phyloP scores from a whole-genome alignment of 306 rosid genomes.

The Dryas octopetala region DNA sequence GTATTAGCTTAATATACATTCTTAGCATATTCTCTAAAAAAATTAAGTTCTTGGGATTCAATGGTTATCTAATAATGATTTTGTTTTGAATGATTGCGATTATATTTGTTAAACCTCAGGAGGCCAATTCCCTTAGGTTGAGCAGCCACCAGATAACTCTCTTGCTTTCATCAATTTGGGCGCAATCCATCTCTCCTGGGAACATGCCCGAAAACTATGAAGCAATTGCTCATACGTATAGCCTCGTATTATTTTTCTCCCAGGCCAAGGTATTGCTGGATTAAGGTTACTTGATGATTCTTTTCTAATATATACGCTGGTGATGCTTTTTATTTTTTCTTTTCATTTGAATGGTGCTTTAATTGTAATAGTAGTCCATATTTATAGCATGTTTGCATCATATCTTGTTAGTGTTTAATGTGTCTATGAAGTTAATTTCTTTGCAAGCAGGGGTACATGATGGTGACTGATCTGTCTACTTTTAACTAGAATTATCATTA shows the following conservation, averaged over 20 bases:
- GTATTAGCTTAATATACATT: background rate
- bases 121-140: slow-evolving; percentile 53
- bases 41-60: background rate
- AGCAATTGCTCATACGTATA: slow-evolving; percentile 83
- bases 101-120: slow-evolving; percentile 44
- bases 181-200: slow-evolving; percentile 66
- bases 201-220: slow-evolving; percentile 87
- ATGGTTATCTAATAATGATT: background rate
- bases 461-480: background rate
- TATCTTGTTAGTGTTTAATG: background rate
- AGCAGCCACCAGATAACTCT: slow-evolving; percentile 73
- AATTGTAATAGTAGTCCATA: background rate
- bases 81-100: background rate
- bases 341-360: background rate
- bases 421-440: background rate
- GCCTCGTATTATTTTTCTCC: slow-evolving; percentile 77
- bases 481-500: background rate
- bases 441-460: background rate
- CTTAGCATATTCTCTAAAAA: background rate
- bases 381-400: background rate
- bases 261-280: slow-evolving; percentile 63
- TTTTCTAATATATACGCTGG: slow-evolving; percentile 27
- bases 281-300: slow-evolving; percentile 5
- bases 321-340: background rate
- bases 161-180: slow-evolving; percentile 82